A percentile compares a stretch with the other conserved stretches of the same genome.
Evolutionary conservation across 1,139 yeast species (phyloP).

Genomic region (Chernovozyma sophiae-reginae): DNA sequence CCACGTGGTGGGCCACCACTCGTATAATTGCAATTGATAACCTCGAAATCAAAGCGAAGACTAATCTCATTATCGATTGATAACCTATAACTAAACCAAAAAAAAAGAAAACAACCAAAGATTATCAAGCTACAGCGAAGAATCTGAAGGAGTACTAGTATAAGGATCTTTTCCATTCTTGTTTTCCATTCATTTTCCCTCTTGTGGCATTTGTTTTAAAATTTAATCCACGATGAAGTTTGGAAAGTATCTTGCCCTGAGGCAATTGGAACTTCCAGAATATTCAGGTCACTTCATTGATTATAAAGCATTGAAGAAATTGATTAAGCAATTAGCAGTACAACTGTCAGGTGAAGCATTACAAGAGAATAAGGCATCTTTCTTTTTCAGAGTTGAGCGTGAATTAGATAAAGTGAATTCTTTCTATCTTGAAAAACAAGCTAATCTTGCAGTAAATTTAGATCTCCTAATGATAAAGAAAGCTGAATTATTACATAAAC

Average conservation of each 20-base stretch:
- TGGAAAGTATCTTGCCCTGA: slow-evolving; percentile 90
- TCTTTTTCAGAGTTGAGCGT: slow-evolving; percentile 87
- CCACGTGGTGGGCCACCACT: too few relatives aligned
- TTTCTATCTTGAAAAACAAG: slow-evolving; percentile 85
- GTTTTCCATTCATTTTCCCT: too few relatives aligned
- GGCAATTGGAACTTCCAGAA: slow-evolving; percentile 93
- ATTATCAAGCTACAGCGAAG: too few relatives aligned
- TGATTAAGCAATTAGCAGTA: slow-evolving; percentile 64
- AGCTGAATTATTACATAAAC: slow-evolving; percentile 47
- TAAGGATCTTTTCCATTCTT: too few relatives aligned
- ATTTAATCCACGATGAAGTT: slow-evolving; percentile 60
- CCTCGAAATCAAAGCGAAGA: too few relatives aligned
- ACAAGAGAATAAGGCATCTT: slow-evolving; percentile 89
- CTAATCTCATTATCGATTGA: too few relatives aligned
- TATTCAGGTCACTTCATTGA: slow-evolving; percentile 91
- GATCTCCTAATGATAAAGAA: slow-evolving; percentile 75
- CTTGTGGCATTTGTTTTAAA: too few relatives aligned
- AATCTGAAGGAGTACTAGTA: too few relatives aligned
- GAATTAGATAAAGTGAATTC: slow-evolving; percentile 92
- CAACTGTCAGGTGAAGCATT: slow-evolving; percentile 35
- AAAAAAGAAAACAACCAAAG: too few relatives aligned
- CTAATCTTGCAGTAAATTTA: slow-evolving; percentile 72
- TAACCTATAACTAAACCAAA: too few relatives aligned
- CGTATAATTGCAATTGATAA: too few relatives aligned
- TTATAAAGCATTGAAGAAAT: slow-evolving; percentile 84